Base-by-base conservation (phyloP, 345 rosid genomes). In the Angophora floribunda region DNA sequence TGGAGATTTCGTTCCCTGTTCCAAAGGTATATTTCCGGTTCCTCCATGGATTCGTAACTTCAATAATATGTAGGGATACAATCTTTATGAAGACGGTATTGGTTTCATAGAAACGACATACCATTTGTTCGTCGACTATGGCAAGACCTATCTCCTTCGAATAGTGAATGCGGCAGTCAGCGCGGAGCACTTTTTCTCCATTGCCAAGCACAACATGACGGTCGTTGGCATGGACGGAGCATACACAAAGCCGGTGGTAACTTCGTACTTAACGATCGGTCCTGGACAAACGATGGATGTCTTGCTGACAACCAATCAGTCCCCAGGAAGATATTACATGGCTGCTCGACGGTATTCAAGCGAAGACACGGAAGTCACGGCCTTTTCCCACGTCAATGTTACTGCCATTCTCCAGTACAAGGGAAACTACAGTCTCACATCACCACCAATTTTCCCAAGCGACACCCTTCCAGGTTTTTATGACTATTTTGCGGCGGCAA, bases 221-320 rank as follows among this genome's bases (percentile, higher is more conserved):
- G 65, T 90, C 2, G 93, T 93, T 0, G 93, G 93, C 26, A 86
- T 59, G 52, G 94, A 93, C 55, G 93, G 86, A 7, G 91, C 91
- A 44, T 93, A 93, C 75, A 41, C 89, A 0, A 91, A 90, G 45
- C 94, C 92, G 0, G 10, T 88, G 17, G 85, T 63, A 9, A 86
- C 89, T 11, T 16, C 86, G 6, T 87, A 88, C 88, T 26, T 91
- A 19, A 78, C 78, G 52, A 89, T 91, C 14, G n/a, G 91, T 16
- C 89, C 93, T 0, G 94, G 94, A 1, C 93, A 91, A 86, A 90
- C 93, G 30, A 86, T 91, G 51, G 92, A 93, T 52, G 89, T 88
- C 50, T 17, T 91, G 41, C 52, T 93, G 32, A 87, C 87, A 4
- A 89, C 92, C 3, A 85, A 90, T 75, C 93, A 89, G 86, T 13